A percentile compares a stretch with the other conserved stretches of the same genome.
Evolutionary conservation across 2,329 filamentous ascomycete species (phyloP).

Genomic region (Aaosphaeria pasadenensis): DNA sequence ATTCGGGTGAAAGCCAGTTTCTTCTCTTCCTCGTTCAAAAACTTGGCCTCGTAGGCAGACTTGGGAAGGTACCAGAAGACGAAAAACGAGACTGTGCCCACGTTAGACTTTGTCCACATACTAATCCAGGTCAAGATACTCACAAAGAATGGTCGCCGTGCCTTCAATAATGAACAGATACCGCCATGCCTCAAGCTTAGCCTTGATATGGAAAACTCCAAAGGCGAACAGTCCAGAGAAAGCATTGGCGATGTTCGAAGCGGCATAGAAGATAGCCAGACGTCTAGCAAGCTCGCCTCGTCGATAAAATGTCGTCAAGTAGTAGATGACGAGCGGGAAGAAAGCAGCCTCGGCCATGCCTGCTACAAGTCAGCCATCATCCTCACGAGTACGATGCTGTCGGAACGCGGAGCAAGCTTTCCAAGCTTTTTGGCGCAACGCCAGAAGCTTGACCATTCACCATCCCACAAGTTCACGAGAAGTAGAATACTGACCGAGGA

Average conservation of each 20-base stretch:
- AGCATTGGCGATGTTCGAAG: conserved; percentile 69
- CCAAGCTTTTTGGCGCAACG: conserved; percentile 7
- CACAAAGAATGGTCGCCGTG: conserved; percentile 54
- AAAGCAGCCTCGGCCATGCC: conserved; percentile 64
- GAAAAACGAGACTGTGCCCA: conserved; percentile 49
- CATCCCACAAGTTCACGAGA: not conserved
- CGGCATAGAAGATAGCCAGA: conserved; percentile 72
- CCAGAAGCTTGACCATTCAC: conserved; percentile 1
- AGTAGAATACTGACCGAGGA: conserved; percentile 50
- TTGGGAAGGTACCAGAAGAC: conserved; percentile 68
- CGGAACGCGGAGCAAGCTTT: conserved; percentile 3
- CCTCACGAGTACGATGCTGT: not conserved
- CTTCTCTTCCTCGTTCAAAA: conserved; percentile 65
- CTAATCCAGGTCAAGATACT: not conserved
- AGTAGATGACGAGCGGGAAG: conserved; percentile 67
- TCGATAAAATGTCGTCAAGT: conserved; percentile 62
- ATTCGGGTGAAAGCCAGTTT: conserved; percentile 70
- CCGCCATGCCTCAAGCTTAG: conserved; percentile 57
- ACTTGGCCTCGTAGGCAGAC: conserved; percentile 61
- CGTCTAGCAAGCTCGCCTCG: conserved; percentile 68
- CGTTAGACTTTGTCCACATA: conserved; percentile 18
- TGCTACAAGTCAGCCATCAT: conserved; percentile 9
- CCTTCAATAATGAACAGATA: conserved; percentile 66
- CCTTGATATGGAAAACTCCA: conserved; percentile 57
- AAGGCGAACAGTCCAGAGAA: conserved; percentile 61